phyloP scores from a whole-genome alignment of 2,329 filamentous ascomycete genomes.

The Thyridium curvatum region DNA sequence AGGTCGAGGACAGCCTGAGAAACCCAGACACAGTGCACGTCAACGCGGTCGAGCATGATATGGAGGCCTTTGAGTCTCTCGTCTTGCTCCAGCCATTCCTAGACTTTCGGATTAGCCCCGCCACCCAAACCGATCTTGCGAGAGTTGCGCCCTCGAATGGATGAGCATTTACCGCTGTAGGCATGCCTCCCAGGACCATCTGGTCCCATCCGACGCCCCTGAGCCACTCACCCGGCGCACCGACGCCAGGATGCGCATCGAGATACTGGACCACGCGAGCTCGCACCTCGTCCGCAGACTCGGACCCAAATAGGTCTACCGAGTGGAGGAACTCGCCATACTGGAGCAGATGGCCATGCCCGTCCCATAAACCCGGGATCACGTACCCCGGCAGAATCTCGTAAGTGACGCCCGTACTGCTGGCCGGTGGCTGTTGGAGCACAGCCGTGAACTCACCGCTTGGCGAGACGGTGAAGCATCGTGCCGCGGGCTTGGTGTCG shows the following conservation, averaged over 20 bases:
- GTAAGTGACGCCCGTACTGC: constrained; percentile 17
- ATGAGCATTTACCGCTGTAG: constrained; percentile 47
- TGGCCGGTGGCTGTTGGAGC: constrained; percentile 22
- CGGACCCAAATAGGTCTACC: constrained; percentile 55
- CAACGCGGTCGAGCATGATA: constrained; percentile 64
- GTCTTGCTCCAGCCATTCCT: constrained; percentile 50
- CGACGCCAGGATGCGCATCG: constrained; percentile 39
- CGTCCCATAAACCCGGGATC: constrained; percentile 65
- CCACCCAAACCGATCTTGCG: constrained; percentile 2
- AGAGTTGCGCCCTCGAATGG: not conserved
- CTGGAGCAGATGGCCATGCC: constrained; percentile 60
- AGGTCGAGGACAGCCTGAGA: constrained; percentile 57
- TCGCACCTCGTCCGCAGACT: constrained; percentile 49
- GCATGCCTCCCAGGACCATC: constrained; percentile 57
- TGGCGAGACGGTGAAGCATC: constrained; percentile 48
- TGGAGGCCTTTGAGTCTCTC: constrained; percentile 47
- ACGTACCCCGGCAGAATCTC: constrained; percentile 42
- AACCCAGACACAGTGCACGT: constrained; percentile 66
- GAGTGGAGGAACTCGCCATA: constrained; percentile 63
- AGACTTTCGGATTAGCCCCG: not conserved
- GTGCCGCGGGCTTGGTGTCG: constrained; percentile 25
- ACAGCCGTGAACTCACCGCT: constrained; percentile 46
- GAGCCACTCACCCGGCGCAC: constrained; percentile 52
- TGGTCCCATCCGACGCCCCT: constrained; percentile 68
- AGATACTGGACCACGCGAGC: constrained; percentile 46